Base-by-base conservation (phyloP, 1,139 yeast species). In the Candida smagusa region DNA sequence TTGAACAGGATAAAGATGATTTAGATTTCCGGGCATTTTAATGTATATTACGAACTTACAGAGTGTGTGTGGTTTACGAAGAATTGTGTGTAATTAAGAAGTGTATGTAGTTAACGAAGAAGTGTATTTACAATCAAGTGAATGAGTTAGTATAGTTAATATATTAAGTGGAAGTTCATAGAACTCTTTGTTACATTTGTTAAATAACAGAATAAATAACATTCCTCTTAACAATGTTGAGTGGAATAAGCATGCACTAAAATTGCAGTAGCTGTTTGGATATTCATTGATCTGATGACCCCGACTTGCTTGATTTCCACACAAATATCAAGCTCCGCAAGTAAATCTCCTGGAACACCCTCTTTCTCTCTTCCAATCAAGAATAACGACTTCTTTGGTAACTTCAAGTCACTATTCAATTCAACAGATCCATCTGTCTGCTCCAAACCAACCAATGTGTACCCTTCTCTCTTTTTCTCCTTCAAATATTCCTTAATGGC, bases 181-280 rank as follows among this genome's bases (percentile, higher is more conserved):
- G n/a, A n/a, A n/a, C n/a, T n/a, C n/a, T n/a, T n/a, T n/a, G n/a
- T n/a, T n/a, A n/a, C n/a, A n/a, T n/a, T n/a, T n/a, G n/a, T n/a
- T n/a, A n/a, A n/a, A n/a, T n/a, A n/a, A n/a, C n/a, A 16, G 19
- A 16, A 16, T 16, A 16, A 4, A 16, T 16, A 16, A 16, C 19
- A 16, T 4, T 16, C 19, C 19, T 16, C 12, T 33, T 46, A 71
- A 49, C 74, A 73, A 54, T 86, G 89, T 55, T 88, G 95, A 9
- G 79, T 67, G 1, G 96, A 81, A 54, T 90, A 90, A 0, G 96
- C 94, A 58, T 90, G 95, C 4, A 87, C 96, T 30, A 89, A 79
- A 22, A 90, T 89, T 0, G 97, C 97, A 1, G 97, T 83, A 1
- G 97, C 97, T 0, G 97, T 90, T 63, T 90, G 97, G 45, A 90